Conservation (phyloP, 169 alveolate species). For the Cryptosporidium viatorum region DNA sequence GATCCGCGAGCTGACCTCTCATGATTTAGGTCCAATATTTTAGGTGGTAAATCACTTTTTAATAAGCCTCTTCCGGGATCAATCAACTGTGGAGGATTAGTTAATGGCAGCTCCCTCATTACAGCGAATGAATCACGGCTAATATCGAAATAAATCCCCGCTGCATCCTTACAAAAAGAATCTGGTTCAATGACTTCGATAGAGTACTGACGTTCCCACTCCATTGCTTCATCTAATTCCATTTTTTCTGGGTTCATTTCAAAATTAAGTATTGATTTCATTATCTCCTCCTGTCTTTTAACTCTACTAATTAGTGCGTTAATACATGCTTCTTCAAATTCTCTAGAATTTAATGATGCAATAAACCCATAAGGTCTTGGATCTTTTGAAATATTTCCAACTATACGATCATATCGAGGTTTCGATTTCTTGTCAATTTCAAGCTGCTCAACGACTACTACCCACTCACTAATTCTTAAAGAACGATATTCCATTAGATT, state of each 20-base stretch:
- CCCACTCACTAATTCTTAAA: slow-evolving; percentile 66
- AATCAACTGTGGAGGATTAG: not conserved
- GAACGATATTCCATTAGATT: slow-evolving; percentile 55
- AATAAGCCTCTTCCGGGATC: slow-evolving; percentile 52
- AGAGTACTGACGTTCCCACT: slow-evolving; percentile 33
- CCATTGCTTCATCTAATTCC: slow-evolving; percentile 7
- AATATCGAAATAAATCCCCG: slow-evolving; percentile 43
- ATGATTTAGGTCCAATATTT: slow-evolving; percentile 23
- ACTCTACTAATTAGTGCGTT: slow-evolving; percentile 24
- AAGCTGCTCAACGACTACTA: slow-evolving; percentile 19
- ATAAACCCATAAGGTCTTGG: slow-evolving; percentile 57
- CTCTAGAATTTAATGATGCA: slow-evolving; percentile 35
- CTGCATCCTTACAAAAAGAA: slow-evolving; percentile 65
- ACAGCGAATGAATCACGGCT: slow-evolving; percentile 52
- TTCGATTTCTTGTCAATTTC: slow-evolving; percentile 35
- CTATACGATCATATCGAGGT: slow-evolving; percentile 60
- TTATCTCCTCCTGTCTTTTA: slow-evolving; percentile 7
- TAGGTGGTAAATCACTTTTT: slow-evolving; percentile 23
- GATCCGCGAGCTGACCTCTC: slow-evolving; percentile 42
- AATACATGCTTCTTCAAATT: slow-evolving; percentile 28
- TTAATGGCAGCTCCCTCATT: slow-evolving; percentile 37
- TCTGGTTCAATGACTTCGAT: slow-evolving; percentile 48
- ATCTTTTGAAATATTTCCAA: slow-evolving; percentile 41
- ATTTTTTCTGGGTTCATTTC: not conserved
- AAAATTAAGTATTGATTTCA: not conserved